Percentiles rank a stretch among this genome's conserved stretches.
Conservation (phyloP, 345 rosid genomes). For the Firmiana major region DNA sequence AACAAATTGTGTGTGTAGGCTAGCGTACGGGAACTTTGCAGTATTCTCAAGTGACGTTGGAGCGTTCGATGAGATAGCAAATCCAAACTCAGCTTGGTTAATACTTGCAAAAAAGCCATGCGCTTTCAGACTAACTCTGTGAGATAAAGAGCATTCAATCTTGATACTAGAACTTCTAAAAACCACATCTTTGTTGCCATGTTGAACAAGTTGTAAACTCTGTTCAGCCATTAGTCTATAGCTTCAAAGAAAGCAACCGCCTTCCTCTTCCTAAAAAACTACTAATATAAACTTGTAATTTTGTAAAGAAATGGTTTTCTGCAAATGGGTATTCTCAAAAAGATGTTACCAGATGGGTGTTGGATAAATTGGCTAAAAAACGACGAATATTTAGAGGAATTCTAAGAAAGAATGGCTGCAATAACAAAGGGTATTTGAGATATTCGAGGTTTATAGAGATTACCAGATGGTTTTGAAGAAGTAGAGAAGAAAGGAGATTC, state of each 20-base stretch:
- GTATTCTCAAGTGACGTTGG: not conserved
- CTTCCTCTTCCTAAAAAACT: not conserved
- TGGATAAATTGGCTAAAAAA: not conserved
- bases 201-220: not conserved
- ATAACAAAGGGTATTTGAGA: not conserved
- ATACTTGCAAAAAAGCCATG: slow-evolving; percentile 4
- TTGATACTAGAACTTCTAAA: slow-evolving; percentile 1
- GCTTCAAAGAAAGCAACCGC: not conserved
- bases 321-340: not conserved
- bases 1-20: not conserved
- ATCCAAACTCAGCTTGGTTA: slow-evolving; percentile 9
- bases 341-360: not conserved
- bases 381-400: not conserved
- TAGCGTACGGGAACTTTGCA: not conserved
- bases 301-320: not conserved
- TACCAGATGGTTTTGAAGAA: not conserved
- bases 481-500: not conserved
- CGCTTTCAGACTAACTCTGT: not conserved
- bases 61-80: not conserved
- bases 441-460: not conserved
- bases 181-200: slow-evolving; percentile 3
- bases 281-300: not conserved
- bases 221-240: slow-evolving; percentile 2
- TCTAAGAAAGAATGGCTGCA: not conserved
- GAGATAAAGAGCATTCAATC: slow-evolving; percentile 3